Percentiles rank a stretch among this genome's conserved stretches.
phyloP scores from a whole-genome alignment of 331 rosid species.

The Pyrus hybrid region DNA sequence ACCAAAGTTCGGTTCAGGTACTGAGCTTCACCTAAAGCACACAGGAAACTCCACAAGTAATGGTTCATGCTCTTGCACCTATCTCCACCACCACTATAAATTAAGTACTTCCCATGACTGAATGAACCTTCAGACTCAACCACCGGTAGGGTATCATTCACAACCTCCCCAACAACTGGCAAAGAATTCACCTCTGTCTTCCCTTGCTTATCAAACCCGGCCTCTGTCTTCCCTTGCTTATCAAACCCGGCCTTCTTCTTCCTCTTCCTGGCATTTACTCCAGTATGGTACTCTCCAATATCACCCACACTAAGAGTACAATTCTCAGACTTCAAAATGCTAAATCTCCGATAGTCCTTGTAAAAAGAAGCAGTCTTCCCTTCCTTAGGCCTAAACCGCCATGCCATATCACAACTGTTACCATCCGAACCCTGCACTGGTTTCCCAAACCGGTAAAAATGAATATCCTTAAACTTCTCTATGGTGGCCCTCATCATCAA shows the following conservation, averaged over 20 bases:
- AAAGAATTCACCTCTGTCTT: slow-evolving; percentile 33
- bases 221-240: background rate
- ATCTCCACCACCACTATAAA: slow-evolving; percentile 77
- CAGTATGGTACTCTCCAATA: slow-evolving; percentile 88
- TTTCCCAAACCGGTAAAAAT: slow-evolving; percentile 85
- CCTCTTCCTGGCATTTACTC: slow-evolving; percentile 84
- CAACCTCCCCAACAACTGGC: slow-evolving; percentile 86
- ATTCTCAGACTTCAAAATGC: slow-evolving; percentile 51
- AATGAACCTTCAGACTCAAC: slow-evolving; percentile 85
- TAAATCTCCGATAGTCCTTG: slow-evolving; percentile 94
- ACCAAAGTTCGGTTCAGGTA: slow-evolving; percentile 91
- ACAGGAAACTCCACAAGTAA: slow-evolving; percentile 91
- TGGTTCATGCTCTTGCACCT: slow-evolving; percentile 98
- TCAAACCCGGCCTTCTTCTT: slow-evolving; percentile 34
- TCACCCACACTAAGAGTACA: slow-evolving; percentile 56
- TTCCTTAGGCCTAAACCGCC: slow-evolving; percentile 96
- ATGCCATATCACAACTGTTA: slow-evolving; percentile 89
- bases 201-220: slow-evolving; percentile 51
- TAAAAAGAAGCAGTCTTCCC: slow-evolving; percentile 88
- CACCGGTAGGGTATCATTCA: slow-evolving; percentile 77
- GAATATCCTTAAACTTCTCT: slow-evolving; percentile 83
- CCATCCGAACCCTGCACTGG: slow-evolving; percentile 54
- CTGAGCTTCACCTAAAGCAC: slow-evolving; percentile 97
- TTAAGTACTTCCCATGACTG: slow-evolving; percentile 61
- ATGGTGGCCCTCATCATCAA: slow-evolving; percentile 83